phyloP scores from a whole-genome alignment of 305 asterid species.

The Withania somnifera region DNA sequence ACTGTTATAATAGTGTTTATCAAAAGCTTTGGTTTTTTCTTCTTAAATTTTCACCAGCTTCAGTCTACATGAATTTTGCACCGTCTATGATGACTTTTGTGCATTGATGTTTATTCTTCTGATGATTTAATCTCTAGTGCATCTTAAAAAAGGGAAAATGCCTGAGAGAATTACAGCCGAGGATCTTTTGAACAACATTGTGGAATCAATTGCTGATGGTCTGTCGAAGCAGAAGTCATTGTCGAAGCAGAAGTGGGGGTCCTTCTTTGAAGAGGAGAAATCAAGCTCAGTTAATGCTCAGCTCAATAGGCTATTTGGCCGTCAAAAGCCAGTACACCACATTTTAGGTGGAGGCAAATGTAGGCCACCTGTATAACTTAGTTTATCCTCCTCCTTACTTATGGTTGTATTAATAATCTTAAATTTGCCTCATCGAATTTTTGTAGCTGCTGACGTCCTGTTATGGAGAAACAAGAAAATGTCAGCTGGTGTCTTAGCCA shows the following conservation, averaged over 20 bases:
- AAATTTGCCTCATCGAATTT: not conserved
- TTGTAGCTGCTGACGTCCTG: conserved; percentile 71
- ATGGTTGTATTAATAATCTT: not conserved
- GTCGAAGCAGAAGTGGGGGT: conserved; percentile 37
- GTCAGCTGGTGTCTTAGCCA: conserved; percentile 53
- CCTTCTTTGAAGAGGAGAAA: conserved; percentile 49
- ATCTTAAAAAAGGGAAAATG: conserved; percentile 22
- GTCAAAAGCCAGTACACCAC: conserved; percentile 65
- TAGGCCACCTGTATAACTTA: conserved; percentile 11
- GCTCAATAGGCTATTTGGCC: conserved; percentile 63
- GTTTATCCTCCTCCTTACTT: not conserved
- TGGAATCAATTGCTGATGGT: conserved; percentile 47
- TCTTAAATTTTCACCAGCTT: not conserved
- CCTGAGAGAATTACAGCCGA: conserved; percentile 68
- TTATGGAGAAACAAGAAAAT: conserved; percentile 86
- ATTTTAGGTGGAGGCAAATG: conserved; percentile 83
- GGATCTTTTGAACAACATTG: conserved; percentile 46
- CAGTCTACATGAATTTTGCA: not conserved
- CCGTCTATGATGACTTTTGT: not conserved
- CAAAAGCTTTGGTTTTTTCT: not conserved
- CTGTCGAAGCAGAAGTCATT: conserved; percentile 41
- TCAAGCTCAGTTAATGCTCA: conserved; percentile 32
- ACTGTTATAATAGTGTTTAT: not conserved
- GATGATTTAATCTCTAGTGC: not conserved
- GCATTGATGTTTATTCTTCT: not conserved